phyloP scores from a whole-genome alignment of 176 grass and related monocot genomes.

The Zea luxurians region DNA sequence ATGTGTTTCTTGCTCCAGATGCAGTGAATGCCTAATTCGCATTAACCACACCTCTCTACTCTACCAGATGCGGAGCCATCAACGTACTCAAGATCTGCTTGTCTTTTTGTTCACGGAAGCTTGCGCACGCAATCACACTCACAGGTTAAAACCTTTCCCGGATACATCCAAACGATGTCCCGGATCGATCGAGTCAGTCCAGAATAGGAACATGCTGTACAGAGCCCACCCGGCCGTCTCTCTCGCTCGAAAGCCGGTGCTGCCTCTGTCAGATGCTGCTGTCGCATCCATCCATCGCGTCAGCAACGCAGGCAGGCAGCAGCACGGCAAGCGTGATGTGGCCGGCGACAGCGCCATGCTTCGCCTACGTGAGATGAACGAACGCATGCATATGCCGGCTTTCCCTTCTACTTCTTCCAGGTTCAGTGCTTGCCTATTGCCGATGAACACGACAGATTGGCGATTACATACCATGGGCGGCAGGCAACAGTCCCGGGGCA shows the following conservation, averaged over 20 bases:
- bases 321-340: constrained; percentile 7
- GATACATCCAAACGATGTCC: background rate
- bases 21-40: background rate
- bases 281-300: background rate
- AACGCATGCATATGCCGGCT: no score
- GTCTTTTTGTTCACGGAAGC: background rate
- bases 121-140: background rate
- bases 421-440: background rate
- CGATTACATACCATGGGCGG: background rate
- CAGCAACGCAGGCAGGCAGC: background rate
- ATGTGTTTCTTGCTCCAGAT: constrained; percentile 15
- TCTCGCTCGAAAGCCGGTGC: background rate
- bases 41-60: background rate
- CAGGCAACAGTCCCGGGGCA: background rate
- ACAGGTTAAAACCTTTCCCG: background rate
- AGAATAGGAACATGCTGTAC: background rate
- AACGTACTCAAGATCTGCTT: background rate
- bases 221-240: background rate
- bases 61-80: background rate
- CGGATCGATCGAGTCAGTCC: background rate
- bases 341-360: background rate
- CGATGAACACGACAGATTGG: background rate
- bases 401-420: background rate
- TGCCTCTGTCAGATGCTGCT: background rate
- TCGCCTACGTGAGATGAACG: background rate